Evolutionary conservation across 2,329 filamentous ascomycete species (phyloP).

Genomic region (Lasiodiplodia theobromae): DNA sequence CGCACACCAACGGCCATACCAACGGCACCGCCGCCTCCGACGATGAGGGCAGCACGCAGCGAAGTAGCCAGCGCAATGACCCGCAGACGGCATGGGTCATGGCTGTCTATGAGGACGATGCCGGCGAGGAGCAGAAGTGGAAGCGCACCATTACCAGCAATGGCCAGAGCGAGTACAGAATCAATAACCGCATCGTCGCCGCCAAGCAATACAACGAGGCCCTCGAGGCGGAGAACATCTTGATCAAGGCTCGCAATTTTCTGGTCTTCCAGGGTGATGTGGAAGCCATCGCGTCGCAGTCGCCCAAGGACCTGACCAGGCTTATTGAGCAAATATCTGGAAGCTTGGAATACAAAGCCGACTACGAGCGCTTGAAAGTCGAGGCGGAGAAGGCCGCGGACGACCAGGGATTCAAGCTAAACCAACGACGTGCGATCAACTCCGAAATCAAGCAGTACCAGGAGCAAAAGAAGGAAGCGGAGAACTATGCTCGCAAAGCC

Average conservation of each 20-base stretch:
- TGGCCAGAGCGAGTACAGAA: slow-evolving; percentile 92
- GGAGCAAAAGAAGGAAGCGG: slow-evolving; percentile 94
- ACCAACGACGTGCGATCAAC: slow-evolving; percentile 91
- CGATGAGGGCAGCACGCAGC: slow-evolving; percentile 58
- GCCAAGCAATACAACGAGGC: slow-evolving; percentile 93
- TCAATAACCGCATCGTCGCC: slow-evolving; percentile 89
- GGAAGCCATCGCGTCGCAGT: slow-evolving; percentile 94
- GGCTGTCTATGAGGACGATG: slow-evolving; percentile 98
- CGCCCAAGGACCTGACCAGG: slow-evolving; percentile 88
- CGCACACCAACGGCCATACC: slow-evolving; percentile 64
- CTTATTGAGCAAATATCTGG: slow-evolving; percentile 98
- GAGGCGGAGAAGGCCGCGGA: slow-evolving; percentile 88
- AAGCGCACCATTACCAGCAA: slow-evolving; percentile 90
- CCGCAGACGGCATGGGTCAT: slow-evolving; percentile 98
- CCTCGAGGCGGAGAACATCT: slow-evolving; percentile 90
- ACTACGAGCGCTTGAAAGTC: slow-evolving; percentile 89
- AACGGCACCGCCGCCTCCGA: slow-evolving; percentile 34
- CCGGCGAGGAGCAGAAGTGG: slow-evolving; percentile 93
- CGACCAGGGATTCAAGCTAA: slow-evolving; percentile 86
- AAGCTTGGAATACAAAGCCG: slow-evolving; percentile 89
- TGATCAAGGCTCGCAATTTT: slow-evolving; percentile 98
- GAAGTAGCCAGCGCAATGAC: slow-evolving; percentile 73
- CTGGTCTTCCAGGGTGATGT: slow-evolving; percentile 98
- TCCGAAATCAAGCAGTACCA: slow-evolving; percentile 98
- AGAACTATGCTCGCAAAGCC: slow-evolving; percentile 89